These are phyloP conservation scores for Colletotrichum cuscutae DNA, from an alignment of 2,329 filamentous ascomycete species.

Conservation along the genomic window DNA sequence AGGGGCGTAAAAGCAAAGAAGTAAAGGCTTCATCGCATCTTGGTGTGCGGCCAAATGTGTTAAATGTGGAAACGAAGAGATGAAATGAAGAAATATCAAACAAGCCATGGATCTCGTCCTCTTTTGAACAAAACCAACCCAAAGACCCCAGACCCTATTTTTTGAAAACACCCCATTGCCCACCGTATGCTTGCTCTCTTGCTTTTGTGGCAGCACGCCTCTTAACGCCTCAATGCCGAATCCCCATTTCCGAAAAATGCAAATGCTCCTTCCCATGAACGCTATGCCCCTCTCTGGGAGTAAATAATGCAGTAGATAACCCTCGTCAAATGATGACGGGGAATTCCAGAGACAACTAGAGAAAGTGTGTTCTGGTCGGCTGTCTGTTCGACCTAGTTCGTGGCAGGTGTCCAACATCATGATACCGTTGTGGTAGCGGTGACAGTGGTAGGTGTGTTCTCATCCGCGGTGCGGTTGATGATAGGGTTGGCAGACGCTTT, in stretches of 20 bases:
- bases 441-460: conserved; percentile 23
- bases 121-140: conserved; percentile 3
- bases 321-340: background rate
- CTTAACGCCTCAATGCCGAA: conserved; percentile 22
- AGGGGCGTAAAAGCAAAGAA: background rate
- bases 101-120: conserved; percentile 24
- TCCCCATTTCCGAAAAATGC: conserved; percentile 18
- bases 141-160: conserved; percentile 8
- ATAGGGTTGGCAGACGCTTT: conserved; percentile 30
- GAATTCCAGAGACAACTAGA: background rate
- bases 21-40: conserved; percentile 9
- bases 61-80: conserved; percentile 1
- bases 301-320: conserved; percentile 25
- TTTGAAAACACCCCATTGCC: conserved; percentile 4
- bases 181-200: conserved; percentile 5
- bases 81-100: background rate
- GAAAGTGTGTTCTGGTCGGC: background rate
- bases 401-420: background rate
- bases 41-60: background rate
- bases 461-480: conserved; percentile 6
- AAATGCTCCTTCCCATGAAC: conserved; percentile 27
- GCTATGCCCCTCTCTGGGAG: conserved; percentile 22
- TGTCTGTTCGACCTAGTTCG: background rate
- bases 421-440: background rate
- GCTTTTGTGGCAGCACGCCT: conserved; percentile 19